Evolutionary conservation across 768 basidiomycete species (phyloP).

Genomic region (Lactarius trivialis): DNA sequence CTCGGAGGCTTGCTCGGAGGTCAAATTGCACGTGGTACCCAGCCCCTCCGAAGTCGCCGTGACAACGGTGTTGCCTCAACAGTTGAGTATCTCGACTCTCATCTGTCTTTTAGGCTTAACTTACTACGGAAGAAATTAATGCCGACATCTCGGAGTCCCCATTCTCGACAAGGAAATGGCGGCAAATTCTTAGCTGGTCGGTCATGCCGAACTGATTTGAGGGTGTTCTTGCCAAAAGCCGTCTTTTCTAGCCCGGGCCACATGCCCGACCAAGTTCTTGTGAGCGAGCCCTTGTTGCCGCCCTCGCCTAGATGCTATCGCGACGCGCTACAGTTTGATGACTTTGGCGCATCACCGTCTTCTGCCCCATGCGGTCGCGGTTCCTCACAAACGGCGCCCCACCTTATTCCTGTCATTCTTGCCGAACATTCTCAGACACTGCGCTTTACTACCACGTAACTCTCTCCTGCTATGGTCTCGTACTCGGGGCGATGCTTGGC

Average conservation of each 20-base stretch:
- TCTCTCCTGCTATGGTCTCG: background rate
- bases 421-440: background rate
- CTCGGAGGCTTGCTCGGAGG: too few relatives aligned
- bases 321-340: background rate
- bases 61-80: background rate
- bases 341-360: background rate
- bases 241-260: background rate
- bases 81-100: background rate
- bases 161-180: background rate
- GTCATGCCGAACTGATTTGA: background rate
- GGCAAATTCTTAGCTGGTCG: background rate
- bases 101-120: background rate
- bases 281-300: background rate
- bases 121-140: background rate
- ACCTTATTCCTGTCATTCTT: background rate
- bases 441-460: background rate
- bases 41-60: background rate
- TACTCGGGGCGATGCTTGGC: background rate
- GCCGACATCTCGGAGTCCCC: background rate
- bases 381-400: background rate
- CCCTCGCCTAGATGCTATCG: background rate
- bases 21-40: background rate
- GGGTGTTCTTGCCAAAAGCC: background rate
- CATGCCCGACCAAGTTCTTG: background rate
- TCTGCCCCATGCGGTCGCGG: background rate